Evolutionary conservation across 306 rosid genomes (phyloP).

Genomic region (Medicago arabica): DNA sequence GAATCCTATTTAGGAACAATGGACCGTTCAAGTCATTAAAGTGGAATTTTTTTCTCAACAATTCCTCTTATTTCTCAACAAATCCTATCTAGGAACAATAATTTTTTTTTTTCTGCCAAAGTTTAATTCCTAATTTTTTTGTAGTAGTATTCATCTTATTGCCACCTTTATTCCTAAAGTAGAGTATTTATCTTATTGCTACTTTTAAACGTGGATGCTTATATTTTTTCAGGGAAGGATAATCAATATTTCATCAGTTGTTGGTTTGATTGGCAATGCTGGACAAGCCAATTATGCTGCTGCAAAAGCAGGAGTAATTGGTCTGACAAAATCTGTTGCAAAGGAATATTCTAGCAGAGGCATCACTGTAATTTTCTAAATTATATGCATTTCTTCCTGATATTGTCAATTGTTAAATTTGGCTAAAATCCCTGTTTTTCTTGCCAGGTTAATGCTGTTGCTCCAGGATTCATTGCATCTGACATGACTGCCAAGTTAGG

Average conservation of each 20-base stretch:
- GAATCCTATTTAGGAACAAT: slow-evolving; percentile 11
- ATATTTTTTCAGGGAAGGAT: slow-evolving; percentile 82
- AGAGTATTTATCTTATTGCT: neutral
- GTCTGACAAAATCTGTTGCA: slow-evolving; percentile 87
- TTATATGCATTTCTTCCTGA: slow-evolving; percentile 28
- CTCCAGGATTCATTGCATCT: slow-evolving; percentile 96
- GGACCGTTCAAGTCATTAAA: slow-evolving; percentile 2
- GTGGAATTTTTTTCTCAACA: neutral
- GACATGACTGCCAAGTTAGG: slow-evolving; percentile 97
- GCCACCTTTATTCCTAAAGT: neutral
- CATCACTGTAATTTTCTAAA: slow-evolving; percentile 65
- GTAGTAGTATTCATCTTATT: neutral
- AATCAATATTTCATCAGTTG: slow-evolving; percentile 92
- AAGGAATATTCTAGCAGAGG: slow-evolving; percentile 89
- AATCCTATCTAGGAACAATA: too few species aligned
- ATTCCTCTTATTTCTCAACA: neutral
- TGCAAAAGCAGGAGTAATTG: slow-evolving; percentile 99
- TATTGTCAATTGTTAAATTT: slow-evolving; percentile 32
- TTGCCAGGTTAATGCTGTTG: slow-evolving; percentile 91
- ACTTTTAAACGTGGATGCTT: slow-evolving; percentile 21
- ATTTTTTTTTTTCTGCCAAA: neutral
- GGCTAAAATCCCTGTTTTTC: slow-evolving; percentile 30
- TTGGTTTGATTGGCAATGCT: slow-evolving; percentile 87
- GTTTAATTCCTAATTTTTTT: neutral
- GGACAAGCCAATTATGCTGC: slow-evolving; percentile 99